phyloP scores from a whole-genome alignment of 179 eudicot genomes.

The Patellifolia procumbens region DNA sequence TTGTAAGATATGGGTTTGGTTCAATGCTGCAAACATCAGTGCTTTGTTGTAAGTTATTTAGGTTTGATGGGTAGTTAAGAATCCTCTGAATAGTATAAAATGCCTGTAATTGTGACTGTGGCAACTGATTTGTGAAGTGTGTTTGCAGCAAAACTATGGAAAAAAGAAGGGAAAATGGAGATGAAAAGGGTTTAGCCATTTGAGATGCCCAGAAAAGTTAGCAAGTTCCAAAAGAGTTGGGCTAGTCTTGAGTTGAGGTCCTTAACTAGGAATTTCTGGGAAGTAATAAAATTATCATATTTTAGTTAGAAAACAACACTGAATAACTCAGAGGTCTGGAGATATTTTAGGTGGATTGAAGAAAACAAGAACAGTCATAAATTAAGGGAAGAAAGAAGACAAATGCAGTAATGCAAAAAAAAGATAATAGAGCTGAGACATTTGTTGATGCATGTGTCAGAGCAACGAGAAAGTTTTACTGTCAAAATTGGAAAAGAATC shows the following conservation, averaged over 20 bases:
- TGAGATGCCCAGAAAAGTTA: constrained; percentile 6
- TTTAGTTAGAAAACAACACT: background rate
- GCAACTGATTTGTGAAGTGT: constrained; percentile 42
- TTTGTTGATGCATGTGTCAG: constrained; percentile 14
- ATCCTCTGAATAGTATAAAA: constrained; percentile 47
- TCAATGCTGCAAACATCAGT: constrained; percentile 54
- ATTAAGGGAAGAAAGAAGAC: background rate
- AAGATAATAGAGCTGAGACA: background rate
- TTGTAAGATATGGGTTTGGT: constrained; percentile 47
- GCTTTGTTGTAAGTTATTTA: constrained; percentile 38
- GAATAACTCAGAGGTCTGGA: background rate
- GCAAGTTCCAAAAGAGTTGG: constrained; percentile 1
- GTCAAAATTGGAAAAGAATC: constrained; percentile 1
- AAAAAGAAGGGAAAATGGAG: constrained; percentile 12
- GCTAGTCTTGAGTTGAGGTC: background rate
- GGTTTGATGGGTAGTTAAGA: constrained; percentile 44
- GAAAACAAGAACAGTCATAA: constrained; percentile 22
- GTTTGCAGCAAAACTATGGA: constrained; percentile 29
- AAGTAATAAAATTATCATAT: background rate
- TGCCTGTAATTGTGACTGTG: constrained; percentile 46
- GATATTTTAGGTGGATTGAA: constrained; percentile 9
- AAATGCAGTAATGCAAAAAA: constrained; percentile 3
- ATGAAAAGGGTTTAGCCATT: constrained; percentile 40
- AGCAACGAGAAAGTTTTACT: background rate
- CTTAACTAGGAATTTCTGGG: background rate